phyloP scores from a whole-genome alignment of 192 early-diverging fungal species.

The Backusella australiensis region DNA sequence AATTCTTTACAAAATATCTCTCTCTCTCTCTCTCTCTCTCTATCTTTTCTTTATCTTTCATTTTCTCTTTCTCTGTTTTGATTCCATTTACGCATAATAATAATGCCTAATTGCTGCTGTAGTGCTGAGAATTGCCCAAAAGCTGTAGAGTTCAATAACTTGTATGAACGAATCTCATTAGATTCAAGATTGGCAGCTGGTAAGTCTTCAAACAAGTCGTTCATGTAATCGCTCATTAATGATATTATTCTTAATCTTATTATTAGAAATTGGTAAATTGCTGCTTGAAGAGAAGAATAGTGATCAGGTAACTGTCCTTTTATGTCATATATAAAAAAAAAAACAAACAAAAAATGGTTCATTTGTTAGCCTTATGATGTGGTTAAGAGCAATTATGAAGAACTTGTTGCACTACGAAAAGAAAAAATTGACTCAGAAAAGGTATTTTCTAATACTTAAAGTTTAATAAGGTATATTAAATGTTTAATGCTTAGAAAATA shows the following conservation, averaged over 20 bases:
- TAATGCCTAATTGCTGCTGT: neutral
- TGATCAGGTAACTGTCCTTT: neutral
- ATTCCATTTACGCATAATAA: neutral
- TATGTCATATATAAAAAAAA: neutral
- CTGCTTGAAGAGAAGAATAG: neutral
- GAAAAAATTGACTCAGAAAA: neutral
- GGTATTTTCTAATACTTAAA: neutral
- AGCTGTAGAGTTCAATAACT: neutral
- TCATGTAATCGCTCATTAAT: neutral
- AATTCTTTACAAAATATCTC: neutral
- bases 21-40: neutral
- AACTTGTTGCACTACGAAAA: neutral
- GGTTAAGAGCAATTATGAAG: slow-evolving; percentile 5
- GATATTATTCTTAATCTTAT: neutral
- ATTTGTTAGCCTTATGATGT: neutral
- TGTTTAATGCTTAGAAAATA: neutral
- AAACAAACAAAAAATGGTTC: neutral
- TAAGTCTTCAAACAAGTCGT: neutral
- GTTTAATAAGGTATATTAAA: neutral
- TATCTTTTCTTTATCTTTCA: neutral
- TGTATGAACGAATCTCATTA: neutral
- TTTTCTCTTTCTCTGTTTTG: neutral
- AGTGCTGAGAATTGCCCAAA: neutral
- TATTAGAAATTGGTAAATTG: slow-evolving; percentile 4
- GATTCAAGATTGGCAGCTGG: slow-evolving; percentile 17